Evolutionary conservation across 441 rosid genomes (phyloP), one percentile per base, ranked within the genome.

Genomic region (Omphalea diandra): DNA sequence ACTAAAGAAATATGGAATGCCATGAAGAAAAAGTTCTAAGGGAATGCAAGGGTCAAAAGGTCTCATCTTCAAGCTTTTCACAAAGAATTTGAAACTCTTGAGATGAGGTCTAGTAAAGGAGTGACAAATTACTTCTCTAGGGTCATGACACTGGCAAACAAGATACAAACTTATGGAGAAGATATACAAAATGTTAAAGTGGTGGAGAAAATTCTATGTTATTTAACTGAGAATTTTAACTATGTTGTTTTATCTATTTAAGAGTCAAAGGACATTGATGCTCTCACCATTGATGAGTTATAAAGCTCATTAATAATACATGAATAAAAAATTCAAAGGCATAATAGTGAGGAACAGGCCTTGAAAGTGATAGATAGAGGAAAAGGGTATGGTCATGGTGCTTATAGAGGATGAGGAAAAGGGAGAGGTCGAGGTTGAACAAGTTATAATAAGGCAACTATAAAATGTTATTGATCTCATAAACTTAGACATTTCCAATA

Each of bases 371-470:
- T n/a, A 9, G 35, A 55, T 1, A 2, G 18, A 11, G 0, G 60
- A 0, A 47, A 49, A 35, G 0, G 24, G 22, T 0, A 57, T 44
- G 44, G 54, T n/a, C n/a, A n/a, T n/a, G n/a, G n/a, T n/a, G n/a
- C n/a, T n/a, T n/a, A n/a, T n/a, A n/a, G 72, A 43, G 12, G 43
- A 15, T 0, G 55, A 69, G 32, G 57, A 0, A 29, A 14, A 4
- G 65, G 65, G 1, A n/a, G 44, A 5, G 55, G 64, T 0, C 10
- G 64, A 68, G 72, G 72, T n/a, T n/a, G 63, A n/a, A 4, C n/a
- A 0, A 3, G 3, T 3, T 56, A 56, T 26, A 41, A 55, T 22
- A 68, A 43, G 17, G 22, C 31, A 0, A 43, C 64, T 0, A 1
- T 18, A 2, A 29, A 29, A 31, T 67, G 60, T 3, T 63, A 2